Evolutionary conservation across 352 stramenopile species (phyloP), one percentile per base, ranked within the genome.

Genomic region (Elongisporangium prolatum): DNA sequence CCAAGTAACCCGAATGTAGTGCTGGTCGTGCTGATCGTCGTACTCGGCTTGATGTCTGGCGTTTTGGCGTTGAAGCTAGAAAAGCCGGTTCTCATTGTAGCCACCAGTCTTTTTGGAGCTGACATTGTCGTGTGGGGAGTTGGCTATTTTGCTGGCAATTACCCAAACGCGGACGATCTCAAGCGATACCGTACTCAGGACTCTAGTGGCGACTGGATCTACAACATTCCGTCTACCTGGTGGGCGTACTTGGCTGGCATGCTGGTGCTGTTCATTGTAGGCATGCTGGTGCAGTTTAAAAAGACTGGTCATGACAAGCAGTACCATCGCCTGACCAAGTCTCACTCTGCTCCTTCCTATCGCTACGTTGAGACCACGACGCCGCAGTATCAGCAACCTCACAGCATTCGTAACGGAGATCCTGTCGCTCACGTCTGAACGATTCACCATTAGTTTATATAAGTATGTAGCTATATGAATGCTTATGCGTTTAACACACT

Each of bases 101-200:
- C 78, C 21, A 87, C 78, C n/a, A 80, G 73, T 21, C 51, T 84
- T 16, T 68, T 85, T 48, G 80, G 80, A 37, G 73, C 80, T 0
- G 64, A 61, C 18, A 57, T 84, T 17, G 22, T 80, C 11, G 71
- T 83, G 0, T 86, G 75, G 80, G 80, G 80, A 2, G 50, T 89
- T 13, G 80, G 80, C 34, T 88, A 86, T 63, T 89, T 86, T 56
- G 74, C 69, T 18, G 75, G 80, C 38, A 66, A 84, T 52, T 89
- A 78, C 54, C 74, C 80, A 47, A 72, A 68, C 21, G 61, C 72
- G 11, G 78, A 57, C 50, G 74, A 87, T 59, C 71, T 89, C 50
- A 75, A 75, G 59, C 21, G 53, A 51, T 84, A 86, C 44, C 68
- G 60, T 8, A 58, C 55, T 8, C 40, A 68, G 38, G 62, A 84